phyloP scores from a whole-genome alignment of 148 eudicot genomes.

The Chenopodium berlandieri region DNA sequence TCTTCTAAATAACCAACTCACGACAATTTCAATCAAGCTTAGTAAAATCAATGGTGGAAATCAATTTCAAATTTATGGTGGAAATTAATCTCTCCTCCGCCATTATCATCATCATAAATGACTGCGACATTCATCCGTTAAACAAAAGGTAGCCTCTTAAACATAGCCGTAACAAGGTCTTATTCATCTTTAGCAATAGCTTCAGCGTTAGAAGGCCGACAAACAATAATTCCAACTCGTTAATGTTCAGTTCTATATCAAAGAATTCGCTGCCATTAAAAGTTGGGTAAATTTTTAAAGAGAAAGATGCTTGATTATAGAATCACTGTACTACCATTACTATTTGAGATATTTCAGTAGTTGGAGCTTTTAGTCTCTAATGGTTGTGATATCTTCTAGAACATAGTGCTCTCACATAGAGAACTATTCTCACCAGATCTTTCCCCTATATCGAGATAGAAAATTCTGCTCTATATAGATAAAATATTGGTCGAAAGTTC shows the following conservation, averaged over 20 bases:
- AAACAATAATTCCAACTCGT: slow-evolving; percentile 35
- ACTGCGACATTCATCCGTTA: slow-evolving; percentile 51
- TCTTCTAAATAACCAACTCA: slow-evolving; percentile 51
- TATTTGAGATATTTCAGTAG: no score
- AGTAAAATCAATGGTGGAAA: slow-evolving; percentile 55
- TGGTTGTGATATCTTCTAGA: no score
- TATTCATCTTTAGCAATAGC: slow-evolving; percentile 52
- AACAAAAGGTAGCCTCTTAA: slow-evolving; percentile 60
- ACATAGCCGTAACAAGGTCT: slow-evolving; percentile 71
- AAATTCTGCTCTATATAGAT: no score
- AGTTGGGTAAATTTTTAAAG: no score
- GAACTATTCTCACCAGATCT: no score
- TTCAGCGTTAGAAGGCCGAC: slow-evolving; percentile 60
- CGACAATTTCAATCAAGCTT: slow-evolving; percentile 57
- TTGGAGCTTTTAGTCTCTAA: no score
- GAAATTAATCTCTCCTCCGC: slow-evolving; percentile 13
- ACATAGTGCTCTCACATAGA: no score
- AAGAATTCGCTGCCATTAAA: slow-evolving; percentile 55
- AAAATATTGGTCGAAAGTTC: no score
- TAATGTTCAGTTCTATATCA: slow-evolving; percentile 36
- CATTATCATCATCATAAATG: slow-evolving; percentile 27
- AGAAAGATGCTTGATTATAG: no score
- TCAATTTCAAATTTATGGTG: not conserved
- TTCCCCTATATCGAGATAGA: no score
- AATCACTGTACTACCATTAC: no score